phyloP scores from a whole-genome alignment of 352 stramenopile genomes.

The Globisporangium paddicum region DNA sequence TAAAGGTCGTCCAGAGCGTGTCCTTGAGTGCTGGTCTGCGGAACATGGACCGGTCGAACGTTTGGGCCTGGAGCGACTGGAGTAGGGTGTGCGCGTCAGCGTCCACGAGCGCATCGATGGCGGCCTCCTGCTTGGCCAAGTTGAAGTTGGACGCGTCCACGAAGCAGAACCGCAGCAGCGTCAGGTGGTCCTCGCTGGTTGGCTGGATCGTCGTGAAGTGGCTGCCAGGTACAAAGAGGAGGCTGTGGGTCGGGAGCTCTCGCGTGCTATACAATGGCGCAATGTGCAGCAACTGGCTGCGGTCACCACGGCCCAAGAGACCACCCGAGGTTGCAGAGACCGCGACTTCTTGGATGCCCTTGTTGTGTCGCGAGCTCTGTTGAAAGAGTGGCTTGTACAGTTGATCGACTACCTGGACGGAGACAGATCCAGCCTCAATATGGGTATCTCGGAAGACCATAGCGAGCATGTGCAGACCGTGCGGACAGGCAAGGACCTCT shows the following conservation, averaged over 20 bases:
- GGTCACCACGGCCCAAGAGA: not conserved
- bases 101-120: slow-evolving; percentile 43
- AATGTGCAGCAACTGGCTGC: slow-evolving; percentile 1
- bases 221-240: slow-evolving; percentile 57
- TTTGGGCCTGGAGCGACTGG: slow-evolving; percentile 35
- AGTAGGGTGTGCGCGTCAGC: slow-evolving; percentile 27
- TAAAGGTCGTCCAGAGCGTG: slow-evolving; percentile 40
- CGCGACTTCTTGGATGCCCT: slow-evolving; percentile 20
- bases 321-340: slow-evolving; percentile 9
- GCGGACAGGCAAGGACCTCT: slow-evolving; percentile 37
- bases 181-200: not conserved
- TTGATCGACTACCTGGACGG: slow-evolving; percentile 24
- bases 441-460: slow-evolving; percentile 14
- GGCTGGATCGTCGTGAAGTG: slow-evolving; percentile 21
- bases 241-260: slow-evolving; percentile 11
- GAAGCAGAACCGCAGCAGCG: slow-evolving; percentile 66
- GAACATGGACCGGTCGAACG: slow-evolving; percentile 57
- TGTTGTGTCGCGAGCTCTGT: not conserved
- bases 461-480: slow-evolving; percentile 55
- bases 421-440: not conserved
- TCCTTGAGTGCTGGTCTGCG: slow-evolving; percentile 32
- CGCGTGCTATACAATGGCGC: slow-evolving; percentile 12
- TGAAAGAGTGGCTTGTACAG: slow-evolving; percentile 24
- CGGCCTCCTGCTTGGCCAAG: slow-evolving; percentile 45
- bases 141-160: slow-evolving; percentile 79